Evolutionary conservation across 176 grass and related monocot genomes (phyloP).

Genomic region (Lolium rigidum): DNA sequence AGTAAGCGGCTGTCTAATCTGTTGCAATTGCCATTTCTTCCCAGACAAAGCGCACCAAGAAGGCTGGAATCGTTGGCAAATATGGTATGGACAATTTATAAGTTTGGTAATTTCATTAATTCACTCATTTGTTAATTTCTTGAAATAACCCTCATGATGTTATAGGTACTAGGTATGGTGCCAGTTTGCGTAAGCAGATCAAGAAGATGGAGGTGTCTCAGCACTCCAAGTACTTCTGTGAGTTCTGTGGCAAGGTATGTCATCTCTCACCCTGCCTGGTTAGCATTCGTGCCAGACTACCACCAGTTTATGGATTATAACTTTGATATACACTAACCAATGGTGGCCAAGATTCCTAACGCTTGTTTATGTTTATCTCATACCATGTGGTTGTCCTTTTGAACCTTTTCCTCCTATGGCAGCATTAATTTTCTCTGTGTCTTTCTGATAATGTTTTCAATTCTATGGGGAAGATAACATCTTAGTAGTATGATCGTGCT

Average conservation of each 20-base stretch:
- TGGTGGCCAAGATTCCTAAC: background rate
- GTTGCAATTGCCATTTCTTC: slow-evolving; percentile 34
- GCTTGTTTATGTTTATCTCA: background rate
- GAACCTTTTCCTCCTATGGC: background rate
- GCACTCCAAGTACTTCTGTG: slow-evolving; percentile 92
- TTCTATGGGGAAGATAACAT: background rate
- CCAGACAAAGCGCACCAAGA: slow-evolving; percentile 93
- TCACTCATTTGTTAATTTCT: background rate
- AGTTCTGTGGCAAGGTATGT: slow-evolving; percentile 89
- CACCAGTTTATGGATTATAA: background rate
- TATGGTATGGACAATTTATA: slow-evolving; percentile 55
- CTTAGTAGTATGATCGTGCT: too few species aligned
- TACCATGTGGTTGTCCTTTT: background rate
- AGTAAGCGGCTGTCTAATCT: background rate
- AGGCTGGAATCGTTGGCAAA: slow-evolving; percentile 90
- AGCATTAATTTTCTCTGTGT: background rate
- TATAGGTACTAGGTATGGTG: slow-evolving; percentile 90
- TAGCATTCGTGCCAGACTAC: background rate
- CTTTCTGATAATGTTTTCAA: too few species aligned
- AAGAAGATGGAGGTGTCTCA: slow-evolving; percentile 98
- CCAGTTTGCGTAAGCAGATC: slow-evolving; percentile 95
- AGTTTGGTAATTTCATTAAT: background rate
- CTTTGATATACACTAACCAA: background rate
- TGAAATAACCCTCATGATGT: background rate
- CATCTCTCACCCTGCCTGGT: background rate